These are phyloP conservation scores for Porcisia deanei DNA, from an alignment of 208 protist genomes.

Conservation along the genomic window DNA sequence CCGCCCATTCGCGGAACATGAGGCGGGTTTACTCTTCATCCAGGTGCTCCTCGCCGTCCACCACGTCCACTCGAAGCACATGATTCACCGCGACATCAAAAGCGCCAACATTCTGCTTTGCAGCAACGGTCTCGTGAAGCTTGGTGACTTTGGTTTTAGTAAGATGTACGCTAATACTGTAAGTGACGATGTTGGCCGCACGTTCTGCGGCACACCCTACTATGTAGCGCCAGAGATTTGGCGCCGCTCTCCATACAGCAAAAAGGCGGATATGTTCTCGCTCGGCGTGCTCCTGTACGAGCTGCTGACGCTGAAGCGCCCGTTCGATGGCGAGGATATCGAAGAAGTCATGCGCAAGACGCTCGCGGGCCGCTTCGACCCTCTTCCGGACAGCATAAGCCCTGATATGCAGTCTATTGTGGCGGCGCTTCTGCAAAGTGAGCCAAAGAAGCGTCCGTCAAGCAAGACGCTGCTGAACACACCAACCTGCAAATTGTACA, in stretches of 20 bases:
- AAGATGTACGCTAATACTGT: slow-evolving; percentile 33
- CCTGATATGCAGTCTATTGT: slow-evolving; percentile 57
- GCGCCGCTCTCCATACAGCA: slow-evolving; percentile 84
- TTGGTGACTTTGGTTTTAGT: slow-evolving; percentile 81
- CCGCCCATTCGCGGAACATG: slow-evolving; percentile 49
- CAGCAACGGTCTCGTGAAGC: slow-evolving; percentile 71
- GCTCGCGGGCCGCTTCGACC: slow-evolving; percentile 39
- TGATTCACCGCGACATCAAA: slow-evolving; percentile 89
- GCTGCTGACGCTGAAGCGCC: slow-evolving; percentile 72
- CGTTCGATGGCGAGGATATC: slow-evolving; percentile 70
- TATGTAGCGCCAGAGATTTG: slow-evolving; percentile 94
- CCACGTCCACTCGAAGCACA: slow-evolving; percentile 74
- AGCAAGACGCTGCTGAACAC: slow-evolving; percentile 64
- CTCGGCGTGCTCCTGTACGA: slow-evolving; percentile 89
- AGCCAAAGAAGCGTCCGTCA: slow-evolving; percentile 49
- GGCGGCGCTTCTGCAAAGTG: slow-evolving; percentile 38
- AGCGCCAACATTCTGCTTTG: slow-evolving; percentile 79
- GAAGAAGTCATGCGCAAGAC: slow-evolving; percentile 67
- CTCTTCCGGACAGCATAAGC: slow-evolving; percentile 40
- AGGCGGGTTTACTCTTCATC: slow-evolving; percentile 57
- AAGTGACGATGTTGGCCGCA: slow-evolving; percentile 38
- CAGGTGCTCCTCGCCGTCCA: slow-evolving; percentile 73
- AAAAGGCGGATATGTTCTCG: slow-evolving; percentile 93
- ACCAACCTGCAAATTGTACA: slow-evolving; percentile 67
- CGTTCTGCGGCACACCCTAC: slow-evolving; percentile 83